Evolutionary conservation across 2,329 filamentous ascomycete species (phyloP).

Genomic region (Pleochaeta shiraiana): DNA sequence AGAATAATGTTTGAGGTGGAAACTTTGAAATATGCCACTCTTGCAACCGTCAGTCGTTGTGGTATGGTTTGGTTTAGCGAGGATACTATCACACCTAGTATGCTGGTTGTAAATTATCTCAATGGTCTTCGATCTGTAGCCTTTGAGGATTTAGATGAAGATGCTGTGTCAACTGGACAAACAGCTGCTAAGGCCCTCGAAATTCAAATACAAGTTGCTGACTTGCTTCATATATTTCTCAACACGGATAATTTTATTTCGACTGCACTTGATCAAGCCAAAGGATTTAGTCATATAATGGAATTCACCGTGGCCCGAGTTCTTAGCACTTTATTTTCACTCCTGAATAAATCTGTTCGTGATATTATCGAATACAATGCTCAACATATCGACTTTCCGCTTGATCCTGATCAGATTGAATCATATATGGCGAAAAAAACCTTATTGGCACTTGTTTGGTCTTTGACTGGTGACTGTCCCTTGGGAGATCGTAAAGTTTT

Average conservation of each 20-base stretch:
- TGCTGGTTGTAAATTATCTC: conserved; percentile 88
- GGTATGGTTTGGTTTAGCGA: conserved; percentile 99
- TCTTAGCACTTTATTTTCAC: conserved; percentile 79
- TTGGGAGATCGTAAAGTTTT: conserved; percentile 71
- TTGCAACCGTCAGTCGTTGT: conserved; percentile 97
- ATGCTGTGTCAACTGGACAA: conserved; percentile 54
- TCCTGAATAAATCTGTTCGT: conserved; percentile 83
- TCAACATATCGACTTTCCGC: conserved; percentile 81
- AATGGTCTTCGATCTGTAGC: conserved; percentile 59
- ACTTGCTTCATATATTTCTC: conserved; percentile 54
- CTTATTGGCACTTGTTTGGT: conserved; percentile 82
- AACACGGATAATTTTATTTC: conserved; percentile 62
- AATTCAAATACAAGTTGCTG: conserved; percentile 59
- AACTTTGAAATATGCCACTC: conserved; percentile 87
- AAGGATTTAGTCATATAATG: conserved; percentile 87
- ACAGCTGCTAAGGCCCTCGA: conserved; percentile 57
- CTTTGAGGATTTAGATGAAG: conserved; percentile 93
- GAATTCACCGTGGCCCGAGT: conserved; percentile 84
- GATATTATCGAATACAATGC: conserved; percentile 91
- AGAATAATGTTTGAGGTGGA: conserved; percentile 99
- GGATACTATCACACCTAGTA: conserved; percentile 77
- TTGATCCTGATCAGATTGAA: conserved; percentile 79
- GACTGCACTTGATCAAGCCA: conserved; percentile 53
- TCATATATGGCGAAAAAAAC: conserved; percentile 85
- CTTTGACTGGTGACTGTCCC: conserved; percentile 85